Conservation (phyloP, 208 protist species). For the Trypanosoma mega region DNA sequence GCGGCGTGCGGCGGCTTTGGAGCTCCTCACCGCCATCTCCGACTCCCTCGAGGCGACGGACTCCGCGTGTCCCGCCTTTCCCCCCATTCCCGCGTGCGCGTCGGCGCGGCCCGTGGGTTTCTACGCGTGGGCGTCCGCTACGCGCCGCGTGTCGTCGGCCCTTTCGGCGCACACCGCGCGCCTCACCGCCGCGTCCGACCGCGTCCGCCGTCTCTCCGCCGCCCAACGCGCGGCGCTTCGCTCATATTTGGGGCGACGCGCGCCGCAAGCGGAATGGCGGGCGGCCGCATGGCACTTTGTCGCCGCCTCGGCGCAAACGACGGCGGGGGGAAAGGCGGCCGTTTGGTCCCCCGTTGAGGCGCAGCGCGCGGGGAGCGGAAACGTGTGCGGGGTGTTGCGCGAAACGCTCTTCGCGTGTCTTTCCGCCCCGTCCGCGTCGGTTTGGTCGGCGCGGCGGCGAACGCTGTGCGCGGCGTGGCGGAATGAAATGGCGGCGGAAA, state of each 20-base stretch:
- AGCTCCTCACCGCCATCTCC: constrained; percentile 9
- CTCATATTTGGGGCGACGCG: too few relatives aligned
- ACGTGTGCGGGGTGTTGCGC: constrained; percentile 16
- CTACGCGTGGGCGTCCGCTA: too few relatives aligned
- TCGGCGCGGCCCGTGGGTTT: too few relatives aligned
- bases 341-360: constrained; percentile 2
- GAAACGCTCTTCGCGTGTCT: constrained; percentile 14
- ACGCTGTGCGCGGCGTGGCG: neutral
- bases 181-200: too few relatives aligned
- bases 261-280: too few relatives aligned
- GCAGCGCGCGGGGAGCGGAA: constrained; percentile 3
- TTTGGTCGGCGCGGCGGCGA: neutral
- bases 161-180: too few relatives aligned
- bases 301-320: neutral
- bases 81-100: neutral
- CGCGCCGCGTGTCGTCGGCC: too few relatives aligned
- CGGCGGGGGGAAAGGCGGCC: neutral
- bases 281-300: too few relatives aligned
- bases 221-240: too few relatives aligned
- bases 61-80: neutral
- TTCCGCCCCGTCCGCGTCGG: constrained; percentile 1
- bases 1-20: neutral
- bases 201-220: too few relatives aligned
- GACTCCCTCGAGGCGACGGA: constrained; percentile 22
- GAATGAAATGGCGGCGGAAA: too few relatives aligned